Evolutionary conservation across 2,329 filamentous ascomycete species (phyloP).

Genomic region (Tolypocladium tropicale): DNA sequence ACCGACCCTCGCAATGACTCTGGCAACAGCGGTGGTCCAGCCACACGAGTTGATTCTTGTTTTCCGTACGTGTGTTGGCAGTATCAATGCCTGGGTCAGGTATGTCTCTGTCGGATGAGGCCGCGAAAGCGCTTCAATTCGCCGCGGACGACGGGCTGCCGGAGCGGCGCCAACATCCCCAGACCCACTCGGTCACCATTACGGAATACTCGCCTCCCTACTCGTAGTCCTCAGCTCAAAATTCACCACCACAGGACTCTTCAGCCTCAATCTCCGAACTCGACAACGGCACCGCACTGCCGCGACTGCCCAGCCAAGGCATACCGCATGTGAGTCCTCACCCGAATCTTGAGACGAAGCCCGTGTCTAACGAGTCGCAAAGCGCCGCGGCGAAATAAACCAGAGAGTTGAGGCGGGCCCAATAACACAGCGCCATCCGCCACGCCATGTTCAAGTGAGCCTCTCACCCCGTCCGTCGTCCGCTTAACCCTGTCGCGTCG

Average conservation of each 20-base stretch:
- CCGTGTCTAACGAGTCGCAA: background rate
- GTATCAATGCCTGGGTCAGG: too few species aligned
- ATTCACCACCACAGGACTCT: background rate
- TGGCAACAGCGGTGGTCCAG: too few species aligned
- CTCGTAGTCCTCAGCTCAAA: background rate
- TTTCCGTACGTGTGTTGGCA: too few species aligned
- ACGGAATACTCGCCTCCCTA: too few species aligned
- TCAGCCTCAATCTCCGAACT: background rate
- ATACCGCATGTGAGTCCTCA: background rate
- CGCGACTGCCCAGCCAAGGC: background rate
- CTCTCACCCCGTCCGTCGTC: background rate
- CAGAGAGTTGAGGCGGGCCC: background rate
- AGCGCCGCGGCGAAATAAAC: background rate
- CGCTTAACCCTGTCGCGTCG: background rate
- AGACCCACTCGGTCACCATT: background rate
- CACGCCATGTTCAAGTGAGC: conserved; percentile 8
- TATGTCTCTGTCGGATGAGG: background rate
- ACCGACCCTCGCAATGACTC: too few species aligned
- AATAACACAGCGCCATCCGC: background rate
- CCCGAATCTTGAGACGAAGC: background rate
- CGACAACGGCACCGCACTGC: background rate
- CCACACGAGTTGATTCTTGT: too few species aligned
- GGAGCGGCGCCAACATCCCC: background rate
- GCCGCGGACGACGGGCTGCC: background rate
- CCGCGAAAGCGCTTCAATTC: background rate